Base-by-base conservation (phyloP, 768 basidiomycete species). In the Exsudoporus frostii region DNA sequence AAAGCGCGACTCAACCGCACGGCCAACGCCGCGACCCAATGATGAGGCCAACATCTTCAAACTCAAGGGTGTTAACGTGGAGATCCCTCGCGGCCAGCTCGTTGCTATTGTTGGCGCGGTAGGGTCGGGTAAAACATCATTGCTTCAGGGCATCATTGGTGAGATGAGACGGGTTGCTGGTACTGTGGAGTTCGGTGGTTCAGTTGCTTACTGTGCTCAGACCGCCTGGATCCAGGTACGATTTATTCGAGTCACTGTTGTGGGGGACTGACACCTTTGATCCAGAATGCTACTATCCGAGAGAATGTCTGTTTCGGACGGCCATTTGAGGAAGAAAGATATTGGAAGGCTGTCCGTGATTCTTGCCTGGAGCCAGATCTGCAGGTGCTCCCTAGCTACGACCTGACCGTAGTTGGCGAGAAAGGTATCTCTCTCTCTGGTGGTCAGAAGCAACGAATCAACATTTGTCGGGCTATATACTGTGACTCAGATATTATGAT, bases 301-400 rank as follows among this genome's bases (percentile, higher is more conserved):
- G 92, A 96, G 41, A 97, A 96, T 61, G 83, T 97, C 49, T 84
- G 88, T 57, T 97, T 97, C 53, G 93, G 93, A 34, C 76, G 84
- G 32, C 84, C 87, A 7, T 92, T 86, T 58, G 88, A 94, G 25
- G 85, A 88, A 59, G 81, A 84, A 48, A 78, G 81, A 50, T 95
- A 95, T 65, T 91, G 90, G 90, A 80, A 81, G 30, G 91, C 86
- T 2, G 73, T 96, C 37, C 75, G 74, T 6, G 88, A 89, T 63
- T 81, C 92, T 0, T 95, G 87, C 64, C 72, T 95, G 32, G 86
- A 86, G 57, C 80, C 85, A 5, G 92, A 95, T 71, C 72, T 94
- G 3, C 85, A 87, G 47, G 81, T 91, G 74, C 74, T 94, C 42
- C 78, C 80, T 3, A 77, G 85, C 50, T 88, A 89, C 15, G 92